phyloP scores from a whole-genome alignment of 768 basidiomycete species.

The Naganishia vishniacii region DNA sequence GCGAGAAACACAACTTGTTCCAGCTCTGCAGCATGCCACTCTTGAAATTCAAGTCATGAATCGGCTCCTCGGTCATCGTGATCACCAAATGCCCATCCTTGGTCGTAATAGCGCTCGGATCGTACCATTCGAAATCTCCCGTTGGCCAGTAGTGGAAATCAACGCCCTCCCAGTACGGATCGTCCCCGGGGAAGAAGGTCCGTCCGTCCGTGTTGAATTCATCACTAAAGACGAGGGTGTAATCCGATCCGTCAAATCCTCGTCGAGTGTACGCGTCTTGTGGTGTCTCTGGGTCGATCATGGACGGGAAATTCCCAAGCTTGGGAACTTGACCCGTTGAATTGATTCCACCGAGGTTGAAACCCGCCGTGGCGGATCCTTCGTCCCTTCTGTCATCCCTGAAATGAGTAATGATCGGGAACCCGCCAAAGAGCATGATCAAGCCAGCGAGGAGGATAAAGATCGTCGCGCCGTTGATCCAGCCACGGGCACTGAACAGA shows the following conservation, averaged over 20 bases:
- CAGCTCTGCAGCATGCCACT: constrained; percentile 62
- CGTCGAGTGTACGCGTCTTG: constrained; percentile 55
- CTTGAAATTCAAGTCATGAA: constrained; percentile 75
- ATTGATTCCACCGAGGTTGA: constrained; percentile 90
- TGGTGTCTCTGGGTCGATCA: constrained; percentile 78
- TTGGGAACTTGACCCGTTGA: constrained; percentile 77
- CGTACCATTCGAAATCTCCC: constrained; percentile 69
- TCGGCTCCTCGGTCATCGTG: constrained; percentile 64
- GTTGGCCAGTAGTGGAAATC: constrained; percentile 69
- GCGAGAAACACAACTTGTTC: constrained; percentile 95
- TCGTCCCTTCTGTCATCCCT: constrained; percentile 25
- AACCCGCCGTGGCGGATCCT: constrained; percentile 53
- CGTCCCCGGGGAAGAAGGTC: constrained; percentile 59
- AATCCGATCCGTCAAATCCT: constrained; percentile 72
- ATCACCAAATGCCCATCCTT: constrained; percentile 71
- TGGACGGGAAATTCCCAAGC: constrained; percentile 60
- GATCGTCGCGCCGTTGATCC: constrained; percentile 73
- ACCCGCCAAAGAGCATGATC: constrained; percentile 78
- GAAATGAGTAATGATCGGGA: constrained; percentile 62
- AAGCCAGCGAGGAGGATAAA: constrained; percentile 64
- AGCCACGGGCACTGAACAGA: constrained; percentile 70
- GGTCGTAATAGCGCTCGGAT: constrained; percentile 61
- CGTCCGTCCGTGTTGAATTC: constrained; percentile 68
- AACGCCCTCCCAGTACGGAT: constrained; percentile 76
- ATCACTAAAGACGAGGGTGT: constrained; percentile 80